Base-by-base conservation (phyloP, 306 rosid genomes). In the Hippophae rhamnoides region DNA sequence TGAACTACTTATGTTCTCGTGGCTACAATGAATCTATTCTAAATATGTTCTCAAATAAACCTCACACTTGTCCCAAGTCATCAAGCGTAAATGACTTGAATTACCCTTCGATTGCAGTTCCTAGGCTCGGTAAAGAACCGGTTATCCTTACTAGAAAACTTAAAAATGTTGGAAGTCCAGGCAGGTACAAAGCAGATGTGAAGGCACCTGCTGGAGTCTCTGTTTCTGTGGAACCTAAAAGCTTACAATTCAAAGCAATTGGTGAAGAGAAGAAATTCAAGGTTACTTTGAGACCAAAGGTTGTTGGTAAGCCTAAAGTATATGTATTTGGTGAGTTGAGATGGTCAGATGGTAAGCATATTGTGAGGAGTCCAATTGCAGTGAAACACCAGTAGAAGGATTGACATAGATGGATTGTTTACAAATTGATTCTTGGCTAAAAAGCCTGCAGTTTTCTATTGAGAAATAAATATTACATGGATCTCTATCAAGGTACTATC, bases 71-170 rank as follows among this genome's bases (percentile, higher is more conserved):
- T 60, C 71, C 74, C 26, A 52, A 52, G 27, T 65, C 71, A 0
- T 78, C 54, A 69, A 81, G 25, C 7, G 41, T 77, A 3, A 54
- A 58, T 9, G 76, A 83, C 72, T 65, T 86, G 56, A 86, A 86
- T 51, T 83, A 86, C 74, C 95, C 95, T 13, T 42, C 90, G 13
- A 79, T 86, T 61, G 45, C 67, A 27, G 42, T 84, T 41, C 56
- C 75, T 0, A 7, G 7, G 47, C 51, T 68, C 5, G 26, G 43
- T 3, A 44, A n/a, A 23, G 6, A 52, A 7, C 10, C 77, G 0
- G 42, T 65, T 9, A 70, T 61, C 6, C 60, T 79, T 59, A 66
- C 80, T 23, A 77, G 88, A 59, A 79, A 56, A 9, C 63, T 81
- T 43, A 83, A 78, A 13, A 86, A 83, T 40, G 95, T 86, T 10